Evolutionary conservation across 768 basidiomycete species (phyloP), one percentile per base, ranked within the genome.

Genomic region (Phylloporus arenicola): DNA sequence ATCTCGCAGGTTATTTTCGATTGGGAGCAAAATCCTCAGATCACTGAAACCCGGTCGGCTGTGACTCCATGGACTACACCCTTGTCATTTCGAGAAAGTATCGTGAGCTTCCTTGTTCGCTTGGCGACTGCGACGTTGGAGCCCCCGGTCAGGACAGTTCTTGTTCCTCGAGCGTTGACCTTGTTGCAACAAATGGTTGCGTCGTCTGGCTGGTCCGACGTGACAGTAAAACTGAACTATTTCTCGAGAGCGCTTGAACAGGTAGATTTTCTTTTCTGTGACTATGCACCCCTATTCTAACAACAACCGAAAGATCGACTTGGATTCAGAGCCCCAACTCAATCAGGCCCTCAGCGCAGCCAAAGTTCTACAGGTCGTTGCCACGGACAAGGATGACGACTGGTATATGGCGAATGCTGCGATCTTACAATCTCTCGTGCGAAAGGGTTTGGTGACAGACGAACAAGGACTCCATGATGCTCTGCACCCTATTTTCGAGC

Each of bases 61-160:
- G 56, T 41, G 53, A 64, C 41, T 48, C 62, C 31, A 5, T 94
- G 92, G 90, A 67, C 79, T 19, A 89, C 88, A 0, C 91, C 94
- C 3, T 70, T 88, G 25, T 75, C 78, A 19, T 83, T 91, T 50
- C 81, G 91, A 25, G 95, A 98, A 69, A 86, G 85, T 52, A 88
- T 96, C 71, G 87, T 97, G 55, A 93, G 92, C 72, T 96, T 93
- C 68, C 79, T 99, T 30, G 84, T 99, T n/a, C 86, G 95, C 42
- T 76, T 98, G 41, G 84, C 89, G 9, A 90, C 90, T 14, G 78
- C 80, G 27, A 70, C 77, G 1, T 75, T 81, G 49, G 75, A 75
- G n/a, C 67, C 75, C 6, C 69, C 71, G 6, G 66, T 68, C 24
- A 70, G 64, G 43, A 57, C 53, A 19, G 67, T 70, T 14, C 71